Evolutionary conservation across 2,329 filamentous ascomycete species (phyloP).

Genomic region (Stemphylium lycopersici): DNA sequence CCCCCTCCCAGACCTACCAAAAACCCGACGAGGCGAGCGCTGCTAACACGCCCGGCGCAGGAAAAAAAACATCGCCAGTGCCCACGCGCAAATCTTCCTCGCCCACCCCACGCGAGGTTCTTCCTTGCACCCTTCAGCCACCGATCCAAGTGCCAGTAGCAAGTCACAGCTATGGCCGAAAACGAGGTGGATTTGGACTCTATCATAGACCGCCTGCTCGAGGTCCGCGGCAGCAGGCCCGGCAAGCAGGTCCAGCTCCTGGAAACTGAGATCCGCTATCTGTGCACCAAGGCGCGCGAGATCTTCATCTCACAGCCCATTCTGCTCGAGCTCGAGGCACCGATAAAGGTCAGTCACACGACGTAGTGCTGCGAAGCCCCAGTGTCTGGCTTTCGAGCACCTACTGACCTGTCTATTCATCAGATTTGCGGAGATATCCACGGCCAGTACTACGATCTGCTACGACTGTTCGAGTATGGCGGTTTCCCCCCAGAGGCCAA

Average conservation of each 20-base stretch:
- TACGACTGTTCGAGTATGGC: slow-evolving; percentile 97
- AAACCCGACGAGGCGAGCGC: slow-evolving; percentile 11
- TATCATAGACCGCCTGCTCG: slow-evolving; percentile 97
- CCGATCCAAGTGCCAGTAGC: slow-evolving; percentile 36
- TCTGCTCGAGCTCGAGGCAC: slow-evolving; percentile 94
- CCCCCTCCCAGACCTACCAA: slow-evolving; percentile 14
- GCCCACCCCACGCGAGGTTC: slow-evolving; percentile 44
- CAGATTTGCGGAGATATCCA: slow-evolving; percentile 99
- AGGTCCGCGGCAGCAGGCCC: slow-evolving; percentile 95
- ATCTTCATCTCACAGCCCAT: slow-evolving; percentile 99
- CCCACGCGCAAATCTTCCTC: slow-evolving; percentile 35
- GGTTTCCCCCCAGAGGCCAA: slow-evolving; percentile 92
- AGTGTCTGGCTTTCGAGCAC: slow-evolving; percentile 1
- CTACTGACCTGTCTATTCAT: slow-evolving; percentile 17
- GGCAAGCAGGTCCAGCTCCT: slow-evolving; percentile 98
- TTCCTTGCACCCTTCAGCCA: slow-evolving; percentile 38
- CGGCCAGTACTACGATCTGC: slow-evolving; percentile 97
- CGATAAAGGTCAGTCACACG: slow-evolving; percentile 82
- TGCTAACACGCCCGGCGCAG: slow-evolving; percentile 27
- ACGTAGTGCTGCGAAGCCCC: slow-evolving; percentile 5
- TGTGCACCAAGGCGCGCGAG: slow-evolving; percentile 98
- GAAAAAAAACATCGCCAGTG: slow-evolving; percentile 27
- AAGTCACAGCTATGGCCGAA: slow-evolving; percentile 69
- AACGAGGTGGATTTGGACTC: slow-evolving; percentile 98
- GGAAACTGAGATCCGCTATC: slow-evolving; percentile 93